Evolutionary conservation across 2,329 filamentous ascomycete genomes (phyloP).

Genomic region (Exophiala mesophila): DNA sequence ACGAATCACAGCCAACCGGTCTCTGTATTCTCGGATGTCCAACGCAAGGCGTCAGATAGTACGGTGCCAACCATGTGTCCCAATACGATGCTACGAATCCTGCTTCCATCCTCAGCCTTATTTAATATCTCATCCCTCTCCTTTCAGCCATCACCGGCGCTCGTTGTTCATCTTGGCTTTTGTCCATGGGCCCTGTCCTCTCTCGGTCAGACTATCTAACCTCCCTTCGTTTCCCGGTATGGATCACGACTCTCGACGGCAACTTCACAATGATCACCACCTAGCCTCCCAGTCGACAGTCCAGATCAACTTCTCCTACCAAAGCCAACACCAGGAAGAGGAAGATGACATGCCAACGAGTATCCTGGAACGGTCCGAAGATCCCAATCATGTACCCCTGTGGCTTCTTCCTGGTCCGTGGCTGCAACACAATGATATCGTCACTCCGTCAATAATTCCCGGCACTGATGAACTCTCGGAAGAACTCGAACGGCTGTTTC

Average conservation of each 20-base stretch:
- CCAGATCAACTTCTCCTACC: slow-evolving; percentile 7
- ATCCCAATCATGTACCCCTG: slow-evolving; percentile 2
- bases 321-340: neutral
- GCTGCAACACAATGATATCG: neutral
- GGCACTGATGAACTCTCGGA: neutral
- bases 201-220: neutral
- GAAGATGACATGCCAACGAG: too few relatives aligned
- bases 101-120: neutral
- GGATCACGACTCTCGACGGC: neutral
- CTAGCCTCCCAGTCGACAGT: slow-evolving; percentile 5
- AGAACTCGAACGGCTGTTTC: neutral
- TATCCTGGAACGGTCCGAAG: too few relatives aligned
- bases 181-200: neutral
- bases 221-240: neutral
- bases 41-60: neutral
- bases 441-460: neutral
- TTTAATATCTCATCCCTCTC: neutral
- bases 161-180: neutral
- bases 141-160: neutral
- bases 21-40: neutral
- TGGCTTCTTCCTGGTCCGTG: slow-evolving; percentile 1
- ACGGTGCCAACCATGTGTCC: too few relatives aligned
- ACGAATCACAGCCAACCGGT: neutral
- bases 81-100: neutral
- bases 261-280: slow-evolving; percentile 9